phyloP scores from a whole-genome alignment of 2,329 filamentous ascomycete genomes.

The Fusarium nisikadoi region DNA sequence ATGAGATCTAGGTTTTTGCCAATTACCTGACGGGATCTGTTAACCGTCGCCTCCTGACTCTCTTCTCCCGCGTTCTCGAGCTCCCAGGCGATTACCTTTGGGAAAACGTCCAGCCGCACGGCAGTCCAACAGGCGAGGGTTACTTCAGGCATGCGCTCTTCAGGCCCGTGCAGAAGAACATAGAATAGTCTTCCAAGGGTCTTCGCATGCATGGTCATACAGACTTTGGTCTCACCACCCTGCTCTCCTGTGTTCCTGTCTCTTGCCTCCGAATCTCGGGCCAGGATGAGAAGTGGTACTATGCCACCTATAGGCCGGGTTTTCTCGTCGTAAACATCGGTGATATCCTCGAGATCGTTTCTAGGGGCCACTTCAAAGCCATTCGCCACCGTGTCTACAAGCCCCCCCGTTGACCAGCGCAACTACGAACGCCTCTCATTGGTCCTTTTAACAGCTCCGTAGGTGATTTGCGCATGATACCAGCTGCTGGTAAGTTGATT shows the following conservation, averaged over 20 bases:
- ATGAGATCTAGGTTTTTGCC: conserved; percentile 33
- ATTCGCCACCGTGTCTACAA: conserved; percentile 35
- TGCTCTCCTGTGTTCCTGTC: conserved; percentile 32
- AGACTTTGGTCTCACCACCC: conserved; percentile 30
- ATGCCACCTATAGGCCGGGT: conserved; percentile 35
- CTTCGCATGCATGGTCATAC: conserved; percentile 36
- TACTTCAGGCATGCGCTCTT: conserved; percentile 38
- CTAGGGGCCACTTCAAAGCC: conserved; percentile 37
- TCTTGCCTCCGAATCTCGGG: conserved; percentile 39
- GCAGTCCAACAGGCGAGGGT: conserved; percentile 34
- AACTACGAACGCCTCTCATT: conserved; percentile 54
- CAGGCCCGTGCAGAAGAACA: conserved; percentile 31
- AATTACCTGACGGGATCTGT: conserved; percentile 35
- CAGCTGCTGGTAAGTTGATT: conserved; percentile 42
- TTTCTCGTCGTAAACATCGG: conserved; percentile 38
- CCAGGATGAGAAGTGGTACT: conserved; percentile 35
- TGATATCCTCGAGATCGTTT: conserved; percentile 34
- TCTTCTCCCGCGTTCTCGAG: conserved; percentile 36
- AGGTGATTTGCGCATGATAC: conserved; percentile 55
- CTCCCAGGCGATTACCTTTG: conserved; percentile 37
- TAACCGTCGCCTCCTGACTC: conserved; percentile 36
- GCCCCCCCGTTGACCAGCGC: conserved; percentile 31
- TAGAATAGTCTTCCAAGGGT: conserved; percentile 33
- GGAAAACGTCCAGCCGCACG: conserved; percentile 37
- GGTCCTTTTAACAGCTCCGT: conserved; percentile 59